Conservation (phyloP, 306 rosid species). For the Senna tora region DNA sequence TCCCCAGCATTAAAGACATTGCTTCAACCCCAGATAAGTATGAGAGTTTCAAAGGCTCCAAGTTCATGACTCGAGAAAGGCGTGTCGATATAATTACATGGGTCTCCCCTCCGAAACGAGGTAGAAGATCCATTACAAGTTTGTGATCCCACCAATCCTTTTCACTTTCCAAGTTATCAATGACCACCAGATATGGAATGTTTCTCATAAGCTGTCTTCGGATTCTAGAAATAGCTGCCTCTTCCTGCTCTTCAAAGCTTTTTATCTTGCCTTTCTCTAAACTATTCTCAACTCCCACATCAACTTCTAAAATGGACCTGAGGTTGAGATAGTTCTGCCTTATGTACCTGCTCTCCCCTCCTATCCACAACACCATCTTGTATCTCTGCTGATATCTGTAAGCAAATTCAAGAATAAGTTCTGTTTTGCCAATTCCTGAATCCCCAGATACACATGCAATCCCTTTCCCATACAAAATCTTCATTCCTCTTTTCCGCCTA, state of each 20-base stretch:
- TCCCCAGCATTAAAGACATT: constrained; percentile 75
- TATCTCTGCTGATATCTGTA: constrained; percentile 87
- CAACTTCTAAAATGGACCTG: constrained; percentile 76
- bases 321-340: constrained; percentile 83
- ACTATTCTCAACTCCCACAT: constrained; percentile 76
- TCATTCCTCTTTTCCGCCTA: constrained; percentile 62
- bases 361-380: constrained; percentile 87
- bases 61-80: constrained; percentile 75
- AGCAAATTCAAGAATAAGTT: constrained; percentile 86
- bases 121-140: constrained; percentile 91
- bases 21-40: constrained; percentile 84
- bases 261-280: constrained; percentile 61
- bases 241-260: constrained; percentile 83
- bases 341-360: constrained; percentile 82
- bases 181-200: constrained; percentile 78
- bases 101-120: constrained; percentile 85
- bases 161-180: constrained; percentile 88
- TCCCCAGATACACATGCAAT: constrained; percentile 85
- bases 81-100: constrained; percentile 80
- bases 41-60: constrained; percentile 85
- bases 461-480: constrained; percentile 80
- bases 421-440: constrained; percentile 89
- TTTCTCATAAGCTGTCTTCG: constrained; percentile 88
- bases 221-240: constrained; percentile 69
- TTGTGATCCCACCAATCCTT: constrained; percentile 96